phyloP scores from a whole-genome alignment of 441 rosid genomes.

The Populus hybrid region DNA sequence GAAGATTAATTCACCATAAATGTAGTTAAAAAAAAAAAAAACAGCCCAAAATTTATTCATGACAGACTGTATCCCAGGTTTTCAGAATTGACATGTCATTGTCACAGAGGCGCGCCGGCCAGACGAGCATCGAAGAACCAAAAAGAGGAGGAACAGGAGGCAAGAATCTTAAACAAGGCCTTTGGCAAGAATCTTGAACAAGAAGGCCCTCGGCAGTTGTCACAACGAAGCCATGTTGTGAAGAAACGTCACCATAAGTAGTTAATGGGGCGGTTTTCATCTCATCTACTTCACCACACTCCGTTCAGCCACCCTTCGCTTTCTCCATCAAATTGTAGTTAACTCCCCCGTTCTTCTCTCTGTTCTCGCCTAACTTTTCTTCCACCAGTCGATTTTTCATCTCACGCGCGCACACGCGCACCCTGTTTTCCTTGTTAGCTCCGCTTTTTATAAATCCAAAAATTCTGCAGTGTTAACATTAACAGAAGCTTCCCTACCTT shows the following conservation, averaged over 20 bases:
- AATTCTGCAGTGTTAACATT: neutral
- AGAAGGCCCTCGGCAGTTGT: too few species aligned
- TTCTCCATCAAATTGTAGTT: slow-evolving; percentile 14
- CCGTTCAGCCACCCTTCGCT: slow-evolving; percentile 12
- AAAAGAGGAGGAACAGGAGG: neutral
- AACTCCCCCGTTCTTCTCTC: neutral
- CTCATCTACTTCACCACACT: slow-evolving; percentile 46
- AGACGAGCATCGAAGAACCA: neutral
- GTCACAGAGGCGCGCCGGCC: too few species aligned
- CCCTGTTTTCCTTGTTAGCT: neutral
- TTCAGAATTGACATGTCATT: too few species aligned
- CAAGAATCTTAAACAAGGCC: too few species aligned
- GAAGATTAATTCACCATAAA: neutral
- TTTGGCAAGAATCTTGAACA: neutral
- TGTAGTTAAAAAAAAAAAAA: neutral
- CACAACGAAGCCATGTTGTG: neutral
- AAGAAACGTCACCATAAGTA: neutral
- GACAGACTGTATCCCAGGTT: too few species aligned
- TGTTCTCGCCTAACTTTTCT: neutral
- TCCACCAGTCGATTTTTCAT: neutral
- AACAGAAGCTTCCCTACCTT: neutral
- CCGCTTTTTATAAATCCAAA: neutral
- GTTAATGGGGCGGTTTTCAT: slow-evolving; percentile 46
- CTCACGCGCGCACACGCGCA: slow-evolving; percentile 2
- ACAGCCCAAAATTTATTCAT: too few species aligned